Conservation (phyloP, 768 basidiomycete genomes). For the Suillus sp. region DNA sequence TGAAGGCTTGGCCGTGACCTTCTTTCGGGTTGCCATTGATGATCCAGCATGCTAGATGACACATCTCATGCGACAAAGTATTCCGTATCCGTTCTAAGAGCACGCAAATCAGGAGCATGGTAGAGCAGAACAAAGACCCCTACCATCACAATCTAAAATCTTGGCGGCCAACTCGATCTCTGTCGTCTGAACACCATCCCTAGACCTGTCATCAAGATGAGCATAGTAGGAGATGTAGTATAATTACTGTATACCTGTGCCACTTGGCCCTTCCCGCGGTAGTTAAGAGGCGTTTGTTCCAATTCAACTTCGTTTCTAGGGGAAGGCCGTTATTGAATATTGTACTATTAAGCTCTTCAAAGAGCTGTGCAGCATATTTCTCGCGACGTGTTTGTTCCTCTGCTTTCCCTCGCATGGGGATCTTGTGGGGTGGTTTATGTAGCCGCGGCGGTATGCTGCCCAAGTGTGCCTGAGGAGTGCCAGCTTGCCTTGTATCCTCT, state of each 20-base stretch:
- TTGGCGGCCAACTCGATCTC: conserved; percentile 83
- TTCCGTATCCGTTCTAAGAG: conserved; percentile 72
- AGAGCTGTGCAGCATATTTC: conserved; percentile 60
- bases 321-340: conserved; percentile 63
- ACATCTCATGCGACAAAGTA: conserved; percentile 91
- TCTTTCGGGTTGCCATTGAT: conserved; percentile 72
- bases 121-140: background rate
- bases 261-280: conserved; percentile 75
- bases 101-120: background rate
- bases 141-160: conserved; percentile 78
- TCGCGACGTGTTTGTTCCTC: conserved; percentile 48
- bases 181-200: conserved; percentile 57
- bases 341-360: conserved; percentile 55
- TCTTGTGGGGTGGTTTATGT: conserved; percentile 24
- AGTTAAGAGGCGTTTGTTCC: conserved; percentile 66
- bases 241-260: conserved; percentile 45
- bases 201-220: conserved; percentile 41
- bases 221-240: background rate
- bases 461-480: conserved; percentile 10
- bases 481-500: background rate
- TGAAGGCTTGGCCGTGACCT: conserved; percentile 73
- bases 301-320: conserved; percentile 54
- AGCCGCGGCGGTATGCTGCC: conserved; percentile 14
- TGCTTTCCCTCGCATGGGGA: conserved; percentile 44
- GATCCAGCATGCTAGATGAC: conserved; percentile 86